Base-by-base conservation (phyloP, 1,139 yeast genomes). In the Debaryomyces coudertii region DNA sequence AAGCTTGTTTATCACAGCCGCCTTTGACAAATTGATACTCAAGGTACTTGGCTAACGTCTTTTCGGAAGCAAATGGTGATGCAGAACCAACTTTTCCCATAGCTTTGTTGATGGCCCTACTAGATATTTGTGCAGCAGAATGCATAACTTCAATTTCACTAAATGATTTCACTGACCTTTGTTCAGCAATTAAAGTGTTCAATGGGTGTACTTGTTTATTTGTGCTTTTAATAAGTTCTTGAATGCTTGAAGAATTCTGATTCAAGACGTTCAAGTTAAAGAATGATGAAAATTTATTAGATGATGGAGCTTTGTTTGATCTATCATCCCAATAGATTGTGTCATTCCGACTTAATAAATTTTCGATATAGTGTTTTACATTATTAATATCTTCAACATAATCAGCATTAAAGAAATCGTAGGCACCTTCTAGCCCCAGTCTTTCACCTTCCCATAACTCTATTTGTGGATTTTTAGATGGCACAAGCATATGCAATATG, bases 371-470 rank as follows among this genome's bases (percentile, higher is more conserved):
- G 4, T 60, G 50, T 3, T 71, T 67, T 8, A 82, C 59, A 7
- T 65, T 61, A 23, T 72, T 69, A 37, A 78, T 74, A 42, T 82
- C 79, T 35, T 77, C 79, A 2, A 88, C 85, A 45, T 76, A 74
- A 62, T 90, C 98, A 3, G 97, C 97, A 63, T 92, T 93, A 69
- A 93, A 93, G 42, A 85, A 79, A 42, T 89, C 92, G 44, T 69
- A 70, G 0, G 87, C 97, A 9, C 96, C 97, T 42, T 83, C 81
- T 6, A 85, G 75, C 1, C 99, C 99, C 33, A 95, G 85, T 55
- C 96, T 78, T 36, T 81, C 84, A 7, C 99, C 99, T 58, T 92
- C 97, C 99, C 99, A 93, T 52, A 86, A 80, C 64, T 93, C 99
- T 25, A 80, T 81, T 41, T 72, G 72, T 5, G 82, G 78, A 61